Evolutionary conservation across 768 basidiomycete genomes (phyloP).

Genomic region (Trametes sanguinea): DNA sequence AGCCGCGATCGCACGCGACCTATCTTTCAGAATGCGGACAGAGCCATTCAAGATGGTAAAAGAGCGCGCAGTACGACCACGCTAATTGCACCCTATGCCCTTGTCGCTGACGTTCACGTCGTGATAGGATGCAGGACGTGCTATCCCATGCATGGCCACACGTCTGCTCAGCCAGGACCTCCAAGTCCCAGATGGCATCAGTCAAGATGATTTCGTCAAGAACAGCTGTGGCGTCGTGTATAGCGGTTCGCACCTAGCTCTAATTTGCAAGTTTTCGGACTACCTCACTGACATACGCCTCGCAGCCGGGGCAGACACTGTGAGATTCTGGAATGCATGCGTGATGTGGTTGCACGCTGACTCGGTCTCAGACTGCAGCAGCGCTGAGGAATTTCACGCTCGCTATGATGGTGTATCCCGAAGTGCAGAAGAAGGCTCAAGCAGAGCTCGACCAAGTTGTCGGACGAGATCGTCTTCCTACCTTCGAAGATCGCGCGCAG

Average conservation of each 20-base stretch:
- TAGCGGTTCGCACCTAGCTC: neutral
- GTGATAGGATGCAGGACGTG: neutral
- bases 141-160: neutral
- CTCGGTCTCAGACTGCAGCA: slow-evolving; percentile 32
- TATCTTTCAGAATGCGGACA: neutral
- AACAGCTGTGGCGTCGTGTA: neutral
- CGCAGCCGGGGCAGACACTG: slow-evolving; percentile 8
- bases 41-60: neutral
- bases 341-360: neutral
- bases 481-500: slow-evolving; percentile 9
- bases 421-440: slow-evolving; percentile 19
- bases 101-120: neutral
- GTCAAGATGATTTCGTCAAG: neutral
- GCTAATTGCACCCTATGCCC: neutral
- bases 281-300: no score
- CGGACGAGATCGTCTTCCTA: slow-evolving; percentile 21
- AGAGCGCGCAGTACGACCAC: neutral
- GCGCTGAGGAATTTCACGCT: slow-evolving; percentile 26
- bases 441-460: slow-evolving; percentile 20
- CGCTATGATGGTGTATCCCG: slow-evolving; percentile 18
- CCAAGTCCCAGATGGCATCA: neutral
- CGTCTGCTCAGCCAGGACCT: neutral
- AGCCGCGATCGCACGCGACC: slow-evolving; percentile 1
- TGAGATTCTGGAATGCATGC: neutral
- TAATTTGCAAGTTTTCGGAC: neutral